Evolutionary conservation across 2,329 filamentous ascomycete species (phyloP).

Genomic region (Talaromyces amestolkiae): DNA sequence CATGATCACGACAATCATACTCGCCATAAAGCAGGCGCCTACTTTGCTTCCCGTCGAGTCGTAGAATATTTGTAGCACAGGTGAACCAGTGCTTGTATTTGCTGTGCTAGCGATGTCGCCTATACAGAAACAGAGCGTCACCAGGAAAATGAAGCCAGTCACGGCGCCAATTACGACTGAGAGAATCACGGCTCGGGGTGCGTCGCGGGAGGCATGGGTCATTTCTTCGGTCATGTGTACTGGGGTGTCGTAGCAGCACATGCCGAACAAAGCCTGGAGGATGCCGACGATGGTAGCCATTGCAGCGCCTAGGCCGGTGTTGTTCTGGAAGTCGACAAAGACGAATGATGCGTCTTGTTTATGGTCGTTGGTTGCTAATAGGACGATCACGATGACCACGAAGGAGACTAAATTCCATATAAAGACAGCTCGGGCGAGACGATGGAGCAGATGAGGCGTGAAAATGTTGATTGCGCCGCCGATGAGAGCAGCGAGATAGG

Average conservation of each 20-base stretch:
- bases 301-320: slow-evolving; percentile 51
- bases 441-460: slow-evolving; percentile 51
- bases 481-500: slow-evolving; percentile 50
- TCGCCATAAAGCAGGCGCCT: slow-evolving; percentile 47
- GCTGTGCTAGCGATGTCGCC: slow-evolving; percentile 50
- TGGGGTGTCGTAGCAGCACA: slow-evolving; percentile 52
- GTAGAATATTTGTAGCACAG: slow-evolving; percentile 54
- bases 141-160: slow-evolving; percentile 50
- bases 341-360: slow-evolving; percentile 57
- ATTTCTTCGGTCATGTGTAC: slow-evolving; percentile 59
- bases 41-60: slow-evolving; percentile 48
- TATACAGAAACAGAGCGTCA: slow-evolving; percentile 53
- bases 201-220: slow-evolving; percentile 50
- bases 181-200: slow-evolving; percentile 49
- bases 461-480: slow-evolving; percentile 51
- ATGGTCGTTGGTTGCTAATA: slow-evolving; percentile 54
- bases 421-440: slow-evolving; percentile 50
- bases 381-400: slow-evolving; percentile 51
- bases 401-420: slow-evolving; percentile 56
- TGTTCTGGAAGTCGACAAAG: slow-evolving; percentile 55
- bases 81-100: slow-evolving; percentile 48
- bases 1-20: slow-evolving; percentile 51
- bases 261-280: slow-evolving; percentile 54
- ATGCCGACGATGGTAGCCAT: slow-evolving; percentile 56
- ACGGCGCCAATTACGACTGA: slow-evolving; percentile 46